Percentiles rank a stretch among this genome's conserved stretches.
phyloP scores from a whole-genome alignment of 2,329 filamentous ascomycete genomes.

The Huntiella savannae region DNA sequence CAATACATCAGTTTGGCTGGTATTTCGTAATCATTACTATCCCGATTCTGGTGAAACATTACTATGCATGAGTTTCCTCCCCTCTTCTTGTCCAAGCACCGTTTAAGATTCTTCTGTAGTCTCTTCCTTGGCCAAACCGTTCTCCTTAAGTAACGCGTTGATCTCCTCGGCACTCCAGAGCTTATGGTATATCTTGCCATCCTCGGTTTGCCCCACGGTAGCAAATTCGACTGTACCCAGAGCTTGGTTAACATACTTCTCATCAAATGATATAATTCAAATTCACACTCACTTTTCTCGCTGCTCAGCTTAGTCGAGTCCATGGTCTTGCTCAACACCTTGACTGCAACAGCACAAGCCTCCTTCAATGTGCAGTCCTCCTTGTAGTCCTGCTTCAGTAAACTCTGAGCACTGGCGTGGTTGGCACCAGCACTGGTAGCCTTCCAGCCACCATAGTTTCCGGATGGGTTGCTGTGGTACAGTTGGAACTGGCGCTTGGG shows the following conservation, averaged over 20 bases:
- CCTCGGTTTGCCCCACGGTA: slow-evolving; percentile 85
- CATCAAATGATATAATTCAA: slow-evolving; percentile 4
- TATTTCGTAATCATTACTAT: slow-evolving; percentile 5
- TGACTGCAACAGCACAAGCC: slow-evolving; percentile 91
- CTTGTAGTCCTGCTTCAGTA: slow-evolving; percentile 99
- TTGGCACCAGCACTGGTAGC: slow-evolving; percentile 95
- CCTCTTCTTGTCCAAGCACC: too few relatives aligned
- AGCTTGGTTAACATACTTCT: too few relatives aligned
- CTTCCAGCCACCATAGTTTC: slow-evolving; percentile 99
- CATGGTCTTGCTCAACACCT: slow-evolving; percentile 99
- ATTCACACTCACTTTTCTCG: slow-evolving; percentile 69
- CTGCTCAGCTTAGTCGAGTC: slow-evolving; percentile 96
- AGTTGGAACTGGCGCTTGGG: slow-evolving; percentile 93
- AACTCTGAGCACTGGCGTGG: slow-evolving; percentile 88
- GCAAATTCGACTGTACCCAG: slow-evolving; percentile 72
- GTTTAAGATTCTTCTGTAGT: slow-evolving; percentile 46
- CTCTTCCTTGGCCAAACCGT: slow-evolving; percentile 80
- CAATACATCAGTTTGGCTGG: neutral
- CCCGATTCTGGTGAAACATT: slow-evolving; percentile 7
- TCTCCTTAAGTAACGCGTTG: slow-evolving; percentile 79
- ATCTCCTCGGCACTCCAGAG: slow-evolving; percentile 97
- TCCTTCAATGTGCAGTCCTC: slow-evolving; percentile 93
- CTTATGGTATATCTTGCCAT: slow-evolving; percentile 95
- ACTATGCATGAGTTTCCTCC: neutral
- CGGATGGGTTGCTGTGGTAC: slow-evolving; percentile 95